Evolutionary conservation across 2,329 filamentous ascomycete species (phyloP).

Genomic region (Seiridium cupressi): DNA sequence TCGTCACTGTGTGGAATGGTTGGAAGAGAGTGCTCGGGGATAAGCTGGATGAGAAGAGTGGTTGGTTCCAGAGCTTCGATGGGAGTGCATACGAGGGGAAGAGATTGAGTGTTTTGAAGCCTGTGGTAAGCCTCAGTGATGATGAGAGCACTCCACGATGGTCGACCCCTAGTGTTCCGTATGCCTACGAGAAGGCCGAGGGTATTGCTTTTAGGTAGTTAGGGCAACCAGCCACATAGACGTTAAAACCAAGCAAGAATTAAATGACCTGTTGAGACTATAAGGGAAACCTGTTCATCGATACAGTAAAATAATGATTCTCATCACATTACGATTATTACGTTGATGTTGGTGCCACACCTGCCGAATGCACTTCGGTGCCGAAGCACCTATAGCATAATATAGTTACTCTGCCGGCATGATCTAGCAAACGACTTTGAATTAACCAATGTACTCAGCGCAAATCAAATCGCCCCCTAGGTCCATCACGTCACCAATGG

Average conservation of each 20-base stretch:
- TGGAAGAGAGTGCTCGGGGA: slow-evolving; percentile 19
- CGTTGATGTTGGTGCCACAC: too few relatives aligned
- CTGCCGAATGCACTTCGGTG: too few relatives aligned
- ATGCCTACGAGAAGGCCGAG: slow-evolving; percentile 14
- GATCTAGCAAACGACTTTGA: not conserved
- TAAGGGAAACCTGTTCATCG: too few relatives aligned
- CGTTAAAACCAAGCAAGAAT: too few relatives aligned
- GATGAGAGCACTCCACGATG: slow-evolving; percentile 15
- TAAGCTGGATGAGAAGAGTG: slow-evolving; percentile 18
- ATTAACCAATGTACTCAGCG: slow-evolving; percentile 14
- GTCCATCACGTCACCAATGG: slow-evolving; percentile 25
- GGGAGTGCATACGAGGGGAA: slow-evolving; percentile 17
- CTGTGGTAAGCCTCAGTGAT: slow-evolving; percentile 20
- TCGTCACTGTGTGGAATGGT: slow-evolving; percentile 19
- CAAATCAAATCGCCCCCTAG: slow-evolving; percentile 17
- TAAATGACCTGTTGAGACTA: too few relatives aligned
- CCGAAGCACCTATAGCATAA: too few relatives aligned
- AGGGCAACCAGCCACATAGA: too few relatives aligned
- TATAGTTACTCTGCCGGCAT: too few relatives aligned
- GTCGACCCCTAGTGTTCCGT: slow-evolving; percentile 20
- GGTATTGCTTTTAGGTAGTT: slow-evolving; percentile 3
- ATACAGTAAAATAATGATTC: too few relatives aligned
- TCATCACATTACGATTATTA: too few relatives aligned
- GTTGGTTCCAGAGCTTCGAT: slow-evolving; percentile 22
- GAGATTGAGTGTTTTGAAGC: slow-evolving; percentile 21